A percentile compares a stretch with the other conserved stretches of the same genome.
Conservation (phyloP, 495 filamentous ascomycete species). For the Penicilliopsis zonata region DNA sequence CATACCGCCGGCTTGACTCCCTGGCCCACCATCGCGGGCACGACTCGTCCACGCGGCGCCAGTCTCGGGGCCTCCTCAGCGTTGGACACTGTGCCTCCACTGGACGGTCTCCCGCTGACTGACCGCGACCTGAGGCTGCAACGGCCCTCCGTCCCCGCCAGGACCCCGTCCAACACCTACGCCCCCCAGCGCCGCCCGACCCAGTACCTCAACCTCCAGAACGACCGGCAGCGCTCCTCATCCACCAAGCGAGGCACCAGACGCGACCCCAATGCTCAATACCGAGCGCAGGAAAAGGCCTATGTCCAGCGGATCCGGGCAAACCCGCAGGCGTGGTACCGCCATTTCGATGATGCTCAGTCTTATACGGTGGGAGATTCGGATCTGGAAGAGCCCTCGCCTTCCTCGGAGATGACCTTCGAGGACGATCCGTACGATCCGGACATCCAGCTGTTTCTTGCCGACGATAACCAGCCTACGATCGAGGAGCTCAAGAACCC, state of each 20-base stretch:
- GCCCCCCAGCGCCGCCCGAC: slow-evolving; percentile 61
- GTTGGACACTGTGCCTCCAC: slow-evolving; percentile 16
- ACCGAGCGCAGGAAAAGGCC: slow-evolving; percentile 68
- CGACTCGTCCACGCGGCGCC: slow-evolving; percentile 25
- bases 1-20: slow-evolving; percentile 24
- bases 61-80: slow-evolving; percentile 22
- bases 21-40: slow-evolving; percentile 28
- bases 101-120: slow-evolving; percentile 17
- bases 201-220: slow-evolving; percentile 42
- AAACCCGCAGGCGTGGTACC: slow-evolving; percentile 50
- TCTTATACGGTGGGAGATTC: slow-evolving; percentile 59
- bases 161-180: slow-evolving; percentile 63
- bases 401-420: slow-evolving; percentile 69
- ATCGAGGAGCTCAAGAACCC: slow-evolving; percentile 81
- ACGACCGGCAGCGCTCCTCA: slow-evolving; percentile 39
- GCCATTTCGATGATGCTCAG: slow-evolving; percentile 64
- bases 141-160: slow-evolving; percentile 46
- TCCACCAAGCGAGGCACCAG: slow-evolving; percentile 37
- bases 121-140: slow-evolving; percentile 29
- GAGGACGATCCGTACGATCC: slow-evolving; percentile 81
- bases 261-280: slow-evolving; percentile 67
- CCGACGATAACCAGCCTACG: slow-evolving; percentile 75
- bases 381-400: slow-evolving; percentile 82
- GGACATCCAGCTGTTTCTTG: slow-evolving; percentile 82
- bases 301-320: slow-evolving; percentile 69